Percentiles rank a stretch among this genome's conserved stretches.
Conservation (phyloP, 352 stramenopile genomes). For the Aphanomyces astaci region DNA sequence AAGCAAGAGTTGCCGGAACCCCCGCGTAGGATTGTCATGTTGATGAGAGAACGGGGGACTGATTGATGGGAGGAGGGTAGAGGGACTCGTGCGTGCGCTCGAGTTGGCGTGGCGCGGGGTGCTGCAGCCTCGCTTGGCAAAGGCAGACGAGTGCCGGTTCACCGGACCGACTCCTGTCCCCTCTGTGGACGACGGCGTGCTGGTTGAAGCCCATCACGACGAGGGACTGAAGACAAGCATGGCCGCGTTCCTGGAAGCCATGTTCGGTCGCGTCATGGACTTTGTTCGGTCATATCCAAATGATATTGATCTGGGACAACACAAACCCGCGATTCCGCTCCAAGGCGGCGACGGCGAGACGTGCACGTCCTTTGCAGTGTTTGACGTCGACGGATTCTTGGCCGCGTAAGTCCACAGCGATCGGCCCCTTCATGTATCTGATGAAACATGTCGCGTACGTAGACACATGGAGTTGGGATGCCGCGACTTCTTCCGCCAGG, state of each 20-base stretch:
- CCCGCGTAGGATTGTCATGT: constrained; percentile 49
- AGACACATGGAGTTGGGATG: constrained; percentile 48
- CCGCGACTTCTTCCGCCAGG: constrained; percentile 70
- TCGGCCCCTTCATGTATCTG: constrained; percentile 31
- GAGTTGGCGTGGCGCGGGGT: constrained; percentile 39
- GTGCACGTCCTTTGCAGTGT: neutral
- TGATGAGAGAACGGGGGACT: no score
- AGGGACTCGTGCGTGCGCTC: constrained; percentile 42
- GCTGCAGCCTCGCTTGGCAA: constrained; percentile 30
- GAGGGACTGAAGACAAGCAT: constrained; percentile 37
- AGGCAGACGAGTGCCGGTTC: constrained; percentile 51
- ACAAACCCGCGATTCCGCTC: constrained; percentile 2
- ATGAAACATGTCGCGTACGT: neutral
- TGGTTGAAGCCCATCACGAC: neutral
- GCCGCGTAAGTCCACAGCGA: neutral
- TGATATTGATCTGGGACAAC: constrained; percentile 3
- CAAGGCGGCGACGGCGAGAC: neutral
- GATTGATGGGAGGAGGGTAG: no score
- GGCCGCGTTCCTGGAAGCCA: constrained; percentile 46
- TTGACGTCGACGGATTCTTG: constrained; percentile 19
- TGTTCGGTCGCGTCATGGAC: constrained; percentile 55
- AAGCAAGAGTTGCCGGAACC: constrained; percentile 58
- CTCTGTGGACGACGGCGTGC: neutral
- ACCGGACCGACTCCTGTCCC: constrained; percentile 7
- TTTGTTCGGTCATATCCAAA: constrained; percentile 52